A percentile compares a stretch with the other conserved stretches of the same genome.
Conservation (phyloP, 108 stramenopile species). For the Thalassiosira profunda region DNA sequence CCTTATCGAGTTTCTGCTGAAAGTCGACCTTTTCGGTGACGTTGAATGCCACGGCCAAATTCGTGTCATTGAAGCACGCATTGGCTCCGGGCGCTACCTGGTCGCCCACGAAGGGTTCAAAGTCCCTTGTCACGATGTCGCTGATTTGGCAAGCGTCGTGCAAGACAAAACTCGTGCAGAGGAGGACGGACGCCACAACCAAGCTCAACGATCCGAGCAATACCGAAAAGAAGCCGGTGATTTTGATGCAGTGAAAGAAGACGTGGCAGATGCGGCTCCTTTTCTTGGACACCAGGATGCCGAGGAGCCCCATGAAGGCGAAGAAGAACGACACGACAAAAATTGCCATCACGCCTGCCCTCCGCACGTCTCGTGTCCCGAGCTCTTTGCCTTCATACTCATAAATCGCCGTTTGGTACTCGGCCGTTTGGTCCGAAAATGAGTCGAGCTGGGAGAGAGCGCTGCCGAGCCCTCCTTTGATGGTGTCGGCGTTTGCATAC, state of each 20-base stretch:
- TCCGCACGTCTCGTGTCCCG: slow-evolving; percentile 13
- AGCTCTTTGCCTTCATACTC: slow-evolving; percentile 39
- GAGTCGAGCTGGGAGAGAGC: slow-evolving; percentile 42
- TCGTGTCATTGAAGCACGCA: slow-evolving; percentile 47
- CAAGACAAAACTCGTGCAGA: slow-evolving; percentile 26
- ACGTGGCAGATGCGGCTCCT: slow-evolving; percentile 10
- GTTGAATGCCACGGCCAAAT: slow-evolving; percentile 50
- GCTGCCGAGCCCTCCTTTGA: slow-evolving; percentile 19
- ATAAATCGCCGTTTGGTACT: slow-evolving; percentile 29
- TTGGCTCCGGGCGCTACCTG: slow-evolving; percentile 40
- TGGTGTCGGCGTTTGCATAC: slow-evolving; percentile 37
- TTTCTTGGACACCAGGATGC: slow-evolving; percentile 26
- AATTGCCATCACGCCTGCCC: slow-evolving; percentile 27
- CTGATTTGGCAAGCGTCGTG: slow-evolving; percentile 42
- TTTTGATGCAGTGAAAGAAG: slow-evolving; percentile 23
- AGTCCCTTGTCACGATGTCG: slow-evolving; percentile 27
- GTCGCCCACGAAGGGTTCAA: slow-evolving; percentile 58
- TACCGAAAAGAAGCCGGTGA: slow-evolving; percentile 42
- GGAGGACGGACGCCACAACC: slow-evolving; percentile 29
- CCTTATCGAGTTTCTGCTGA: slow-evolving; percentile 47
- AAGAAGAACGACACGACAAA: slow-evolving; percentile 29
- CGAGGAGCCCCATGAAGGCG: slow-evolving; percentile 28
- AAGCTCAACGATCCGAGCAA: slow-evolving; percentile 28
- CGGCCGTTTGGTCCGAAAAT: slow-evolving; percentile 1
- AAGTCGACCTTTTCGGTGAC: slow-evolving; percentile 52